phyloP scores from a whole-genome alignment of 2,329 filamentous ascomycete genomes.

The Elsinoe fawcettii region DNA sequence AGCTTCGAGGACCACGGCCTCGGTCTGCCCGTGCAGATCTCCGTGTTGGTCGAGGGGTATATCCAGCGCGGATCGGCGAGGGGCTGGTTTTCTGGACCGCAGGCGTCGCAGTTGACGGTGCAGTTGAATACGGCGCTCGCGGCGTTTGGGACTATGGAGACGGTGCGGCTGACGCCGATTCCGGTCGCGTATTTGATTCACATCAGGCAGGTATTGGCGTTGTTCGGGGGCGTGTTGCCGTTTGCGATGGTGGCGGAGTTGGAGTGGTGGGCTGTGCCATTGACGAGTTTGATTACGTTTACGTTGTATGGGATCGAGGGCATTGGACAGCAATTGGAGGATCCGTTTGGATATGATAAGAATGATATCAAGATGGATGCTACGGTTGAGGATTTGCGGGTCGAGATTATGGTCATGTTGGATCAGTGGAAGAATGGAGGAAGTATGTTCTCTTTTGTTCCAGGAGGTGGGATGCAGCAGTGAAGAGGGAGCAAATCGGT shows the following conservation, averaged over 20 bases:
- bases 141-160: conserved; percentile 57
- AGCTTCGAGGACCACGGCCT: conserved; percentile 51
- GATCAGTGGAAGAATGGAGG: conserved; percentile 17
- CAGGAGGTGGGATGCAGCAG: too few relatives aligned
- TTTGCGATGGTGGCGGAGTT: conserved; percentile 58
- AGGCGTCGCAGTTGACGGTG: conserved; percentile 50
- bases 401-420: conserved; percentile 17
- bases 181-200: conserved; percentile 60
- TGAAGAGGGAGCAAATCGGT: too few relatives aligned
- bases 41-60: conserved; percentile 53
- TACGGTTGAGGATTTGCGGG: conserved; percentile 52
- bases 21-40: conserved; percentile 53
- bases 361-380: conserved; percentile 63
- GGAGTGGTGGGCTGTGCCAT: conserved; percentile 54
- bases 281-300: conserved; percentile 54
- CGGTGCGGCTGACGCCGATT: conserved; percentile 56
- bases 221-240: conserved; percentile 54
- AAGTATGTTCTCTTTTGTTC: conserved; percentile 12
- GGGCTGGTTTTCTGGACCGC: conserved; percentile 53
- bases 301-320: conserved; percentile 58
- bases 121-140: conserved; percentile 51
- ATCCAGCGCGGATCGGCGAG: conserved; percentile 49
- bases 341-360: conserved; percentile 58
- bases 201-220: conserved; percentile 54
- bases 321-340: conserved; percentile 56